Base-by-base conservation (phyloP, 805 yeast species). In the Cyberlindnera euphorbiae region DNA sequence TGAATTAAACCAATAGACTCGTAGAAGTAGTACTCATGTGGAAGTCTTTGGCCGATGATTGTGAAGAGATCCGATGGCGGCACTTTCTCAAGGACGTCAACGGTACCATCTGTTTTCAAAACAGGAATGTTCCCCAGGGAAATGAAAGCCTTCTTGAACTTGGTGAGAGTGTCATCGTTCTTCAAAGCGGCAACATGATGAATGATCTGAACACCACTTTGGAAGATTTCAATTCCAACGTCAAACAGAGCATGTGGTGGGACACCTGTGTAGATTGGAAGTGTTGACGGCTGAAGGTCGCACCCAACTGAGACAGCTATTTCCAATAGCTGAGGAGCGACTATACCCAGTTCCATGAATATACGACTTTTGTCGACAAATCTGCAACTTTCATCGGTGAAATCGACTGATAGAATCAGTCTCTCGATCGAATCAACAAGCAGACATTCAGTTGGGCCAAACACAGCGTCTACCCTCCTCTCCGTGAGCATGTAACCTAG, bases 1-100 rank as follows among this genome's bases (percentile, higher is more conserved):
- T 79, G 74, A 10, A 82, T 63, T 17, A 89, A 55, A 2, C 97
- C 97, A 39, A 82, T 59, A 1, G 94, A 81, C 53, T 77, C 77
- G 58, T 87, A 93, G 55, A 81, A 88, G 52, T 76, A 81, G 28
- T 82, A 69, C 60, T 89, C 97, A 36, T 86, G 83, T 2, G 97
- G 94, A 34, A 93, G 66, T 53, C 89, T 75, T 57, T 83, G 86
- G 8, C 94, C 87, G 32, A 93, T 70, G 31, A 88, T 73, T 30
- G 80, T 88, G 55, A 85, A 93, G 10, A 85, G 65, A 57, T 88
- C 95, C 42, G 76, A 74, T 4, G 97, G 97, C 14, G 48, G 47
- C 29, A 40, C 16, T 15, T 41, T 32, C 18, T 36, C 72, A n/a
- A 60, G 62, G 17, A 58, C 55, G 37, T 75, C 84, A 13, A 84